Conservation (phyloP, 106 monocot species). For the Vanilla planifolia region DNA sequence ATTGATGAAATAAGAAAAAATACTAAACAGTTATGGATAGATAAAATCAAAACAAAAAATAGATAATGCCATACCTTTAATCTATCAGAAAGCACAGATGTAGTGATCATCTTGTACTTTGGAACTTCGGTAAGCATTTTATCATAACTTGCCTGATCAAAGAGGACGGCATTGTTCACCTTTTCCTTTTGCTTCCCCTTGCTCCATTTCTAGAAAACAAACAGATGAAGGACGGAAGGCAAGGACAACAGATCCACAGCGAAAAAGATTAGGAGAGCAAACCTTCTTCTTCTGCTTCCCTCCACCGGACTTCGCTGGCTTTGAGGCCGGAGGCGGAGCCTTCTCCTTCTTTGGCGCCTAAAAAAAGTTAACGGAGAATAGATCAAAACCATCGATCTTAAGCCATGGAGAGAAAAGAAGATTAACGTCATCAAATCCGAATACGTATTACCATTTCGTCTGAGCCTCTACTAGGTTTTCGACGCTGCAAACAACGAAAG, state of each 20-base stretch:
- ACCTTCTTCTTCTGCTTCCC: constrained; percentile 45
- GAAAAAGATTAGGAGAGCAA: background rate
- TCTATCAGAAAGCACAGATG: constrained; percentile 24
- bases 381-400: background rate
- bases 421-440: no score
- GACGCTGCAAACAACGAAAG: no score
- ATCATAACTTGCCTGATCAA: constrained; percentile 25
- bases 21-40: background rate
- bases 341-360: constrained; percentile 39
- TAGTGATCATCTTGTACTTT: constrained; percentile 31
- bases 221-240: background rate
- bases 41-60: background rate
- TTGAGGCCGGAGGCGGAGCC: constrained; percentile 30
- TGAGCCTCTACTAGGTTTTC: no score
- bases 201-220: constrained; percentile 20
- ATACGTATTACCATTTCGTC: no score
- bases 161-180: constrained; percentile 22
- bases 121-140: constrained; percentile 27
- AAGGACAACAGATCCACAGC: background rate
- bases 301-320: constrained; percentile 34
- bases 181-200: constrained; percentile 35
- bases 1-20: no score
- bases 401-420: no score
- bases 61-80: constrained; percentile 10
- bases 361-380: background rate